These are phyloP conservation scores for Venturiaceae sp. DNA, from an alignment of 2,329 filamentous ascomycete genomes.

Conservation along the genomic window DNA sequence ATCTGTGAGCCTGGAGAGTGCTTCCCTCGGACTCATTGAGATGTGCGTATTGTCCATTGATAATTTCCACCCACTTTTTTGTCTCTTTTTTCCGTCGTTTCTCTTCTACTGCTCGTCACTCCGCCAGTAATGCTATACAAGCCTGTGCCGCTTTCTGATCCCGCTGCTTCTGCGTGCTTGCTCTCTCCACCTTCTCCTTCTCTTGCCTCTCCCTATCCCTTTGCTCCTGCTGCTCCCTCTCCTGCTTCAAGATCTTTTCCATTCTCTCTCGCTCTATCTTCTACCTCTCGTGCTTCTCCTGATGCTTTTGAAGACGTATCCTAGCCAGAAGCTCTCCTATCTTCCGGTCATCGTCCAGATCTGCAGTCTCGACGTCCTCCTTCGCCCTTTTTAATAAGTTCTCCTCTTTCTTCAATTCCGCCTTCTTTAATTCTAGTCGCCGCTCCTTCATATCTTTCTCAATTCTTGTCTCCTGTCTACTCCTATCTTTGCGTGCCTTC, in stretches of 20 bases:
- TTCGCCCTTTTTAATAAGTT: slow-evolving; percentile 8
- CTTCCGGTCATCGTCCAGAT: slow-evolving; percentile 9
- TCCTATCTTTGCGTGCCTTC: slow-evolving; percentile 17
- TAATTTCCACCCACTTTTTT: no score
- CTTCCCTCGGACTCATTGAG: no score
- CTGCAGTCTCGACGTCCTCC: slow-evolving; percentile 9
- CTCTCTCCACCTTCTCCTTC: slow-evolving; percentile 10
- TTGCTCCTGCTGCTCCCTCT: no score
- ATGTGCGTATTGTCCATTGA: no score
- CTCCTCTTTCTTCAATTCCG: slow-evolving; percentile 12
- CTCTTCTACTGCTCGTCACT: slow-evolving; percentile 10
- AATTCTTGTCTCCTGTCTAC: slow-evolving; percentile 16
- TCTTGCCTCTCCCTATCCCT: slow-evolving; percentile 6
- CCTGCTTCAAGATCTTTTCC: no score
- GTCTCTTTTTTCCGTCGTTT: not conserved
- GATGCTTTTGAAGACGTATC: slow-evolving; percentile 5
- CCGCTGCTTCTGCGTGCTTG: slow-evolving; percentile 5
- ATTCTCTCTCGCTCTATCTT: no score
- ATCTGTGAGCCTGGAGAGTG: not conserved
- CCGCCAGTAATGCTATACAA: slow-evolving; percentile 9
- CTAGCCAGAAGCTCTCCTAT: slow-evolving; percentile 3
- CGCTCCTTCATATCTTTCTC: slow-evolving; percentile 19
- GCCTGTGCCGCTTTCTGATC: slow-evolving; percentile 8
- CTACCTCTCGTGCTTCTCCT: no score
- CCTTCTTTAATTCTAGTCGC: slow-evolving; percentile 11